These are phyloP conservation scores for Leptographium galeiforme DNA, from an alignment of 2,329 filamentous ascomycete genomes.

Conservation along the genomic window DNA sequence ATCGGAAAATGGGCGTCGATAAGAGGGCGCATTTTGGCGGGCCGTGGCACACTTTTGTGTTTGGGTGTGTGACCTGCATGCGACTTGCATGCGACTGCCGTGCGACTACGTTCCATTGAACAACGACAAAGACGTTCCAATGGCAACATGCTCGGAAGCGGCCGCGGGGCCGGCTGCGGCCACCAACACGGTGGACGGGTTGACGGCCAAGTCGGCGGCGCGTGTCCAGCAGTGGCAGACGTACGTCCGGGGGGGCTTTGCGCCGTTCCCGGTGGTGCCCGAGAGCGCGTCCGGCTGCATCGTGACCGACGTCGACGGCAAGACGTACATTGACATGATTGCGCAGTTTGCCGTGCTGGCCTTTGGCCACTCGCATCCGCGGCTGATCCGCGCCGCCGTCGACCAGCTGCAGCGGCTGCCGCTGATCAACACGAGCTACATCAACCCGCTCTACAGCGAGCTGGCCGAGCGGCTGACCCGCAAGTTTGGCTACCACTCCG, in stretches of 20 bases:
- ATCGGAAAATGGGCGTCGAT: neutral
- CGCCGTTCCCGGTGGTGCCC: neutral
- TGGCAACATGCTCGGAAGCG: no score
- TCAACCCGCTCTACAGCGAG: constrained; percentile 2
- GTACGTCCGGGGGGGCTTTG: constrained; percentile 2
- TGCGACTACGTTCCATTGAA: no score
- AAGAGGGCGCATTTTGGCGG: neutral
- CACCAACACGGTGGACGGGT: neutral
- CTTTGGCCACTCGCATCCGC: constrained; percentile 2
- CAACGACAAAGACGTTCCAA: no score
- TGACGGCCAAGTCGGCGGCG: neutral
- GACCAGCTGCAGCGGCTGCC: constrained; percentile 1
- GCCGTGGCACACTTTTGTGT: no score
- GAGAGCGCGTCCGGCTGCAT: neutral
- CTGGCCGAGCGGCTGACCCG: constrained; percentile 1
- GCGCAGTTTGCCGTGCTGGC: constrained; percentile 1
- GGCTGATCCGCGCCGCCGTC: constrained; percentile 2
- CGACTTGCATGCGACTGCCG: no score
- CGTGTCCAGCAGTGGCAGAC: neutral
- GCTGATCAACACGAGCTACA: constrained; percentile 2
- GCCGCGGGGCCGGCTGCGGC: no score
- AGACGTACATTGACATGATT: constrained; percentile 2
- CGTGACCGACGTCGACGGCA: constrained; percentile 1
- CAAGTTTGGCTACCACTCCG: neutral
- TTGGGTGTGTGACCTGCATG: no score